phyloP scores from a whole-genome alignment of 257 asterid genomes.

The Scutellaria minor region DNA sequence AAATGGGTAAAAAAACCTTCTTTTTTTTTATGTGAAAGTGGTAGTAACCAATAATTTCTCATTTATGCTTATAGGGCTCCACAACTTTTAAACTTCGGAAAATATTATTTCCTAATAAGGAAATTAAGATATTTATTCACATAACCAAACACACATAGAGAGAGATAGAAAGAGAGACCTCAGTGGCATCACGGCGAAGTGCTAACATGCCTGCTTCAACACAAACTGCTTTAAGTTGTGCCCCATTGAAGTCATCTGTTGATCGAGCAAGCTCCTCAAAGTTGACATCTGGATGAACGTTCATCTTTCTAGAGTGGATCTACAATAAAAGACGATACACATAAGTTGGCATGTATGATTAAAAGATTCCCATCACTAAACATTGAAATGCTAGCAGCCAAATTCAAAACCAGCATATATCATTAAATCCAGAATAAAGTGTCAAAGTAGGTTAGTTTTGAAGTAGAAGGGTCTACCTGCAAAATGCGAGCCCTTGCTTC shows the following conservation, averaged over 20 bases:
- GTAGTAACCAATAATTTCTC: neutral
- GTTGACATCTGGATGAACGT: conserved; percentile 92
- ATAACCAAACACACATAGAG: neutral
- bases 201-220: conserved; percentile 99
- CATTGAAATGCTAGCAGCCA: conserved; percentile 3
- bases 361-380: conserved; percentile 5
- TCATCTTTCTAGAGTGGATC: conserved; percentile 99
- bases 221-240: conserved; percentile 95
- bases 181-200: conserved; percentile 96
- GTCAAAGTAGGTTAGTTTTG: neutral
- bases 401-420: conserved; percentile 6
- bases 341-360: neutral
- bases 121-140: neutral
- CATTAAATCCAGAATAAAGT: neutral
- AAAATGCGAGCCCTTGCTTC: conserved; percentile 87
- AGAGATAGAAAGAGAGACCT: conserved; percentile 50
- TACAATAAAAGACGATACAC: conserved; percentile 33
- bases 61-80: neutral
- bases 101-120: neutral
- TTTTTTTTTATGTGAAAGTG: no score
- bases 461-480: conserved; percentile 53
- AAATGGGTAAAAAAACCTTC: no score
- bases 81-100: neutral
- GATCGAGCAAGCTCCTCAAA: conserved; percentile 99
- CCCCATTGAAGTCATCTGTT: conserved; percentile 96